Conservation (phyloP, 768 basidiomycete species). For the Suillus variegatus region DNA sequence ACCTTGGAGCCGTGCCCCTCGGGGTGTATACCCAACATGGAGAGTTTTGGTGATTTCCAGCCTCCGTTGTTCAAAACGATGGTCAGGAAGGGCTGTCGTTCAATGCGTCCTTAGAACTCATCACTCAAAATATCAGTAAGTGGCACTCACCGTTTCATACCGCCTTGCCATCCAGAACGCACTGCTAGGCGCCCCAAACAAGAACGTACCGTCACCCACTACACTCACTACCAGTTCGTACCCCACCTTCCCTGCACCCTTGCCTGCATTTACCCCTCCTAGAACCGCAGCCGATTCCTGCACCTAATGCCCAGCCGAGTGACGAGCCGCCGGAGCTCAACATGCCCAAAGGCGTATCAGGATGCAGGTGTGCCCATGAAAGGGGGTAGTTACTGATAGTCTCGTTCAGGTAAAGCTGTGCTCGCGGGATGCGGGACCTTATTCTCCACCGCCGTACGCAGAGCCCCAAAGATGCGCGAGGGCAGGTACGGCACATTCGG, state of each 20-base stretch:
- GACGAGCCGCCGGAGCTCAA: slow-evolving; percentile 63
- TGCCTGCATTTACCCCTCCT: slow-evolving; percentile 36
- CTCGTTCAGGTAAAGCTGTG: slow-evolving; percentile 60
- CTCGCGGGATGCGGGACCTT: slow-evolving; percentile 9
- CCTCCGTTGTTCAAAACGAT: slow-evolving; percentile 74
- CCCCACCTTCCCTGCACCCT: slow-evolving; percentile 22
- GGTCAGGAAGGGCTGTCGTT: slow-evolving; percentile 63
- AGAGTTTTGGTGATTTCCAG: slow-evolving; percentile 65
- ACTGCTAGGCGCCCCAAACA: slow-evolving; percentile 67
- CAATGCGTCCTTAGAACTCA: not conserved
- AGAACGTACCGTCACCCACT: slow-evolving; percentile 70
- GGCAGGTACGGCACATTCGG: slow-evolving; percentile 32
- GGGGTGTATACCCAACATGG: slow-evolving; percentile 68
- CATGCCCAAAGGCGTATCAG: slow-evolving; percentile 50
- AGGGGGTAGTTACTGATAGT: slow-evolving; percentile 55
- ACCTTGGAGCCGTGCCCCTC: slow-evolving; percentile 49
- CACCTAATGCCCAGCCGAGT: slow-evolving; percentile 70
- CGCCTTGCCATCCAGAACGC: slow-evolving; percentile 74
- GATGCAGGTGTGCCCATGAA: slow-evolving; percentile 61
- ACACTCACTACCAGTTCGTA: slow-evolving; percentile 65
- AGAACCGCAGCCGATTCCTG: slow-evolving; percentile 59
- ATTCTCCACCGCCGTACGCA: slow-evolving; percentile 43
- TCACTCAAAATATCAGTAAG: not conserved
- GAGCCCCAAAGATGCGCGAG: slow-evolving; percentile 49
- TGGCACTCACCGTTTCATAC: slow-evolving; percentile 57